Evolutionary conservation across 2,329 filamentous ascomycete genomes (phyloP).

Genomic region (Ophiostoma himal-ulmi): DNA sequence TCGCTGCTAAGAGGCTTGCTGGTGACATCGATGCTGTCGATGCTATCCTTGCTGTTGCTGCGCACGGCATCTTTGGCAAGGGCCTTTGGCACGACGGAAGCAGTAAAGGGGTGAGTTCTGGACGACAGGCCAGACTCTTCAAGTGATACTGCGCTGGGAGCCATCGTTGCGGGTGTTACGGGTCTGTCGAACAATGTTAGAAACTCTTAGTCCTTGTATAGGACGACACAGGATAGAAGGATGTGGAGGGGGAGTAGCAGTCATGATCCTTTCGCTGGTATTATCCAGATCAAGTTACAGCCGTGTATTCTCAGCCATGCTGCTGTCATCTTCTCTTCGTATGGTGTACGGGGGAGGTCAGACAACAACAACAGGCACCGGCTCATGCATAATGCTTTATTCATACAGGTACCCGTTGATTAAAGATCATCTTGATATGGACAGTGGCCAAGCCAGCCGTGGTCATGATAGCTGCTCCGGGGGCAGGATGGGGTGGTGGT

Average conservation of each 20-base stretch:
- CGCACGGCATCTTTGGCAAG: constrained; percentile 27
- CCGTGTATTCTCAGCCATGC: constrained; percentile 38
- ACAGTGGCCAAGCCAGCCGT: constrained; percentile 6
- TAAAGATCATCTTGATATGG: constrained; percentile 25
- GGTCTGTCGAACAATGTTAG: not conserved
- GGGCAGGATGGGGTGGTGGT: not conserved
- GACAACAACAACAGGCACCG: constrained; percentile 24
- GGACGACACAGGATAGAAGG: not conserved
- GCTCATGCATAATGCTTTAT: constrained; percentile 26
- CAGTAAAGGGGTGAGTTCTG: constrained; percentile 41
- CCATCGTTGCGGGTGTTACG: constrained; percentile 48
- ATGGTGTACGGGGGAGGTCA: not conserved
- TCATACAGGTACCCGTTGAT: constrained; percentile 27
- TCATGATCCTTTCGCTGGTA: constrained; percentile 92
- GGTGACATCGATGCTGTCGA: constrained; percentile 8
- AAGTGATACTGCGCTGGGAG: constrained; percentile 56
- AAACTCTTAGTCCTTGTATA: not conserved
- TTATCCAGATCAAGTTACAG: constrained; percentile 35
- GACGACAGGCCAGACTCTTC: constrained; percentile 13
- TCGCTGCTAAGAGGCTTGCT: constrained; percentile 27
- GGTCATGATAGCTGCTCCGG: constrained; percentile 19
- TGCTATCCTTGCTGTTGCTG: constrained; percentile 24
- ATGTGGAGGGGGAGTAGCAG: constrained; percentile 56
- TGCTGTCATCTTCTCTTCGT: constrained; percentile 11
- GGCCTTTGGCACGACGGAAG: constrained; percentile 36